phyloP scores from a whole-genome alignment of 2,329 filamentous ascomycete genomes.

The Clonostachys rosea region DNA sequence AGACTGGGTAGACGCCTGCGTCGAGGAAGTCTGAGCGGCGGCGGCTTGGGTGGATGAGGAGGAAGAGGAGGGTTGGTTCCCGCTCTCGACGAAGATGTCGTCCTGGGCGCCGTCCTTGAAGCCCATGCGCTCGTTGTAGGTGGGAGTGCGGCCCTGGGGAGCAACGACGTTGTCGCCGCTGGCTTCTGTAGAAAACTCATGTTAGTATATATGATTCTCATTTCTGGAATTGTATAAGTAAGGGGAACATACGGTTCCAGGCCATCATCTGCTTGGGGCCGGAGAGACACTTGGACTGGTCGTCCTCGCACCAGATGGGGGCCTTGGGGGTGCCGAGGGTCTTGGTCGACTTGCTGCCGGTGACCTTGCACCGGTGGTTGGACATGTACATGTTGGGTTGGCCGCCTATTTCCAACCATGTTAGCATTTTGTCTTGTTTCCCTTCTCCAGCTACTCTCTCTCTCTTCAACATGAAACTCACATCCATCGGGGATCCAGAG shows the following conservation, averaged over 20 bases:
- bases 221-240: not conserved
- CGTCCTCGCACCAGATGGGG: conserved; percentile 31
- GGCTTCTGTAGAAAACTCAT: conserved; percentile 7
- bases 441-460: not conserved
- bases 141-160: conserved; percentile 11
- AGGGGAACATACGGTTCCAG: conserved; percentile 27
- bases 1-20: no score
- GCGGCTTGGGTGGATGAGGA: no score
- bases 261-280: conserved; percentile 44
- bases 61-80: no score
- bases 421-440: not conserved
- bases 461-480: not conserved
- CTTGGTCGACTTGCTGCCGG: conserved; percentile 26
- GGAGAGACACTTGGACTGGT: conserved; percentile 28
- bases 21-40: no score
- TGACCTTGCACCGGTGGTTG: conserved; percentile 39
- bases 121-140: conserved; percentile 17
- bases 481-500: conserved; percentile 13
- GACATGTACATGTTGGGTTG: conserved; percentile 32
- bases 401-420: conserved; percentile 4
- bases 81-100: conserved; percentile 11
- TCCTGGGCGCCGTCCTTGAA: conserved; percentile 15
- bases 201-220: not conserved
- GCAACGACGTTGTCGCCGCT: conserved; percentile 18
- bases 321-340: conserved; percentile 26